Evolutionary conservation across 371 early-diverging fungal species (phyloP), one percentile per base, ranked within the genome.

Genomic region (Thermomucor indicae-seudaticae): DNA sequence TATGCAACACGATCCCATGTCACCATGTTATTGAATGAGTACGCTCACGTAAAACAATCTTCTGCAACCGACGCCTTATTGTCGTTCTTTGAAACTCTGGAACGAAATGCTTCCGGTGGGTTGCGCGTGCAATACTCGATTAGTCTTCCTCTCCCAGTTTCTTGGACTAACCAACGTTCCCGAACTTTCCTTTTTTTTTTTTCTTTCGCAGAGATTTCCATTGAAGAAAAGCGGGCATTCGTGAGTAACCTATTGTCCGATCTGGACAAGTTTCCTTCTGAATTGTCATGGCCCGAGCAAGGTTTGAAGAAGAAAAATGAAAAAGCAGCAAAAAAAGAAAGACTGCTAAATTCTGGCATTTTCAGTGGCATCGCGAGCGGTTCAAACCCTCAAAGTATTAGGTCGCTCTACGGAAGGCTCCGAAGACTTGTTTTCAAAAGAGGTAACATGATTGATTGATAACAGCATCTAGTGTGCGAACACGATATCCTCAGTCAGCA

Each of bases 311-410:
- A 11, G 16, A 19, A 16, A 37, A 37, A 11, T 37, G 5, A 37
- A 37, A 37, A 3, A 4, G 37, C 3, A 14, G 5, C 32, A 32
- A 32, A 32, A 7, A 37, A 37, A 37, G 37, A 37, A 37, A 10
- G 19, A 19, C 19, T 11, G 11, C 11, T 37, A 3, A 37, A 37
- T 14, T 10, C 3, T 37, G 11, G 10, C 14, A 14, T 37, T 11
- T 37, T 11, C 10, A 53, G 47, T 38, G n/a, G 47, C 14, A 19
- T 2, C 24, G 6, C 17, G 29, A 39, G 54, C 35, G 12, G 19
- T 53, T 10, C 38, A 53, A 39, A 34, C 32, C n/a, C 31, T 53
- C 4, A 53, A 53, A 25, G n/a, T 53, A 20, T 10, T 53, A 17
- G 54, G 54, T 14, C 46, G 54, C 1, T 19, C 17, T 16, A 27